Percentiles rank a stretch among this genome's conserved stretches.
Conservation (phyloP, 805 yeast species). For the Schizosaccharomyces pombe region ASM294v3 CU329670.1:4058001-4058500, state of each 20-base stretch:
- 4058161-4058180: slow-evolving; percentile 96
- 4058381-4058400: too few species aligned
- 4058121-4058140: slow-evolving; percentile 38
- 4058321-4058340: too few species aligned
- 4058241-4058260: neutral
- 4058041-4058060: slow-evolving; percentile 75
- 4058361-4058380: too few species aligned
- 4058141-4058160: slow-evolving; percentile 62
- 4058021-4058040: slow-evolving; percentile 54
- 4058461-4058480: too few species aligned
- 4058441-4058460: too few species aligned
- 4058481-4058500: too few species aligned
- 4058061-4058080: slow-evolving; percentile 91
- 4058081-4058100: slow-evolving; percentile 74
- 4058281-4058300: neutral
- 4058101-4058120: slow-evolving; percentile 87
- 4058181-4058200: slow-evolving; percentile 89
- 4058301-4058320: neutral
- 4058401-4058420: too few species aligned
- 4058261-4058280: neutral
- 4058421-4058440: too few species aligned
- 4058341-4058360: too few species aligned
- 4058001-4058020: slow-evolving; percentile 58
- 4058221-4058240: slow-evolving; percentile 66
- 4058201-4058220: slow-evolving; percentile 89